Evolutionary conservation across 305 asterid genomes (phyloP).

Genomic region (Fraxinus dipetala): DNA sequence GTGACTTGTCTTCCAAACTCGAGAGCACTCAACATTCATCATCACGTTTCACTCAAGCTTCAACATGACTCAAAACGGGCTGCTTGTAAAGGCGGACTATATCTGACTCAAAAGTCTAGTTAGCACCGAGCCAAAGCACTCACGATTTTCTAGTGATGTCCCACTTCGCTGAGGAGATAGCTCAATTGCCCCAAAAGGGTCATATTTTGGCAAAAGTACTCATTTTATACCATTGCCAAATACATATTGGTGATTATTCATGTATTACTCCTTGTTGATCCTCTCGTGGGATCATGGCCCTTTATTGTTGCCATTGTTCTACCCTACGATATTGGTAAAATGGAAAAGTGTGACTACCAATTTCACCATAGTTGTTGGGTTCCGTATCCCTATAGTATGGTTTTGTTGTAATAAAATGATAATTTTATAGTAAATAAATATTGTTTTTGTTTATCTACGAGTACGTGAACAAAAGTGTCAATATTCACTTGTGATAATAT

Average conservation of each 20-base stretch:
- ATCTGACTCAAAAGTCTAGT: background rate
- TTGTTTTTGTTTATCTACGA: background rate
- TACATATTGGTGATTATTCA: background rate
- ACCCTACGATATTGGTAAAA: background rate
- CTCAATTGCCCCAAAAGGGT: background rate
- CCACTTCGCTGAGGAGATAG: background rate
- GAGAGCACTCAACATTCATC: background rate
- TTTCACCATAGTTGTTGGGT: background rate
- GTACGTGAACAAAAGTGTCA: background rate
- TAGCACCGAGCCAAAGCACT: background rate
- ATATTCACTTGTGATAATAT: background rate
- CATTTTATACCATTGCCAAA: background rate
- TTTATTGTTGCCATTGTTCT: background rate
- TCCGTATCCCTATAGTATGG: too few relatives aligned
- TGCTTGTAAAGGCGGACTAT: background rate
- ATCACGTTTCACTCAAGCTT: background rate
- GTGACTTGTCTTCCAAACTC: background rate
- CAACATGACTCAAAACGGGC: background rate
- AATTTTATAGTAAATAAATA: too few relatives aligned
- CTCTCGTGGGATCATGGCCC: background rate
- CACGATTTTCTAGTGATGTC: background rate
- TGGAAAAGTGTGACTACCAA: background rate
- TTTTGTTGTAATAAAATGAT: background rate
- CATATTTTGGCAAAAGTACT: background rate
- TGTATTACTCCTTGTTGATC: background rate